Conservation (phyloP, 805 yeast genomes). For the Brettanomyces nanus region DNA sequence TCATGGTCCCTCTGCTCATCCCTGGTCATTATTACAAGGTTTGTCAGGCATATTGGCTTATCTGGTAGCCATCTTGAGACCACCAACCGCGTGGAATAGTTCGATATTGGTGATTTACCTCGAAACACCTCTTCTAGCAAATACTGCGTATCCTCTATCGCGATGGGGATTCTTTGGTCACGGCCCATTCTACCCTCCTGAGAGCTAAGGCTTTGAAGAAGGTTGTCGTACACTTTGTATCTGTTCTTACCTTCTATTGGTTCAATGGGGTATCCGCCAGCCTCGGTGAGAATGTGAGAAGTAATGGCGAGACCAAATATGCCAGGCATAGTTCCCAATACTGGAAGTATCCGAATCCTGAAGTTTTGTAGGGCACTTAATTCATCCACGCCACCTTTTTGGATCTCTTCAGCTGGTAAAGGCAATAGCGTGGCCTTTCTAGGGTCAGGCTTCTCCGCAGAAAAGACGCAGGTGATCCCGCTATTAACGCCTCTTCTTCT, state of each 20-base stretch:
- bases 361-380: conserved; percentile 81
- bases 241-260: conserved; percentile 88
- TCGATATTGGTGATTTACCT: conserved; percentile 84
- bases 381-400: conserved; percentile 78
- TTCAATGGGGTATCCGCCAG: conserved; percentile 85
- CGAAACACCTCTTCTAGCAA: conserved; percentile 86
- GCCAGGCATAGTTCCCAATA: conserved; percentile 94
- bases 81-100: conserved; percentile 70
- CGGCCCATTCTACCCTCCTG: conserved; percentile 77
- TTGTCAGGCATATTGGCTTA: conserved; percentile 58
- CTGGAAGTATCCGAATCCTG: conserved; percentile 92
- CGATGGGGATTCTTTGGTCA: conserved; percentile 63
- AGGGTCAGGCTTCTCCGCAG: conserved; percentile 96
- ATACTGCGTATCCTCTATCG: conserved; percentile 68
- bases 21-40: conserved; percentile 80
- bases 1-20: conserved; percentile 84
- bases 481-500: conserved; percentile 67
- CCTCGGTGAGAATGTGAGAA: conserved; percentile 66
- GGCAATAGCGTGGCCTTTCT: conserved; percentile 85
- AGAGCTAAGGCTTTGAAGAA: conserved; percentile 75
- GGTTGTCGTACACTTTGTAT: conserved; percentile 74
- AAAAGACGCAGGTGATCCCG: conserved; percentile 81
- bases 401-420: conserved; percentile 70
- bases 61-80: conserved; percentile 79
- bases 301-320: conserved; percentile 90